A percentile compares a stretch with the other conserved stretches of the same genome.
These are phyloP conservation scores for Scutellaria galericulata DNA, from an alignment of 257 asterid species.

Conservation along the genomic window DNA sequence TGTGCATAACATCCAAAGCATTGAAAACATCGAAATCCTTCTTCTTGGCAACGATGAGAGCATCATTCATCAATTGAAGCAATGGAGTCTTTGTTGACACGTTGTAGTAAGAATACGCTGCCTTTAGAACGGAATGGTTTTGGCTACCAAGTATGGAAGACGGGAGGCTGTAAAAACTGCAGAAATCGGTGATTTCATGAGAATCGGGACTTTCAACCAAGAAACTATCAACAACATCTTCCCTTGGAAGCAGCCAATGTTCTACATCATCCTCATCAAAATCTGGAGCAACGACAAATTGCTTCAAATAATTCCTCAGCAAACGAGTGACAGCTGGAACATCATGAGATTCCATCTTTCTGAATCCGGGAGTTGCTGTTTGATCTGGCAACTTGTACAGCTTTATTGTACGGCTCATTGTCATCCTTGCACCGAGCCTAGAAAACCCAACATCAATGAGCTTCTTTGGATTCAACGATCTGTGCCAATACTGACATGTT, in stretches of 20 bases:
- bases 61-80: conserved; percentile 84
- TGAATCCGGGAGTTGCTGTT: conserved; percentile 67
- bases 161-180: conserved; percentile 83
- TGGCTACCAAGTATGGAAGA: conserved; percentile 78
- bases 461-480: conserved; percentile 78
- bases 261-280: conserved; percentile 70
- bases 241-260: conserved; percentile 81
- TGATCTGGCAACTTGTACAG: conserved; percentile 68
- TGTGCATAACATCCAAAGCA: conserved; percentile 84
- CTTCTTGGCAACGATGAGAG: conserved; percentile 75
- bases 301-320: conserved; percentile 68
- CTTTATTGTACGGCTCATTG: conserved; percentile 82
- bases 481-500: conserved; percentile 42
- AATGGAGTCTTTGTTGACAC: conserved; percentile 69
- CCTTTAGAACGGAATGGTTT: conserved; percentile 63
- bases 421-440: conserved; percentile 81
- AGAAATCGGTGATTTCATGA: conserved; percentile 79
- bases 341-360: conserved; percentile 77
- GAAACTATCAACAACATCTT: conserved; percentile 72
- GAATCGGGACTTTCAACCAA: conserved; percentile 71
- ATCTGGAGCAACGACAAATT: conserved; percentile 69
- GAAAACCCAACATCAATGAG: conserved; percentile 84
- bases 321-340: conserved; percentile 76
- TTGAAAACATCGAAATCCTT: conserved; percentile 77
- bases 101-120: conserved; percentile 72